Evolutionary conservation across 2,329 filamentous ascomycete species (phyloP).

Genomic region (Cryoendolithus antarcticus): DNA sequence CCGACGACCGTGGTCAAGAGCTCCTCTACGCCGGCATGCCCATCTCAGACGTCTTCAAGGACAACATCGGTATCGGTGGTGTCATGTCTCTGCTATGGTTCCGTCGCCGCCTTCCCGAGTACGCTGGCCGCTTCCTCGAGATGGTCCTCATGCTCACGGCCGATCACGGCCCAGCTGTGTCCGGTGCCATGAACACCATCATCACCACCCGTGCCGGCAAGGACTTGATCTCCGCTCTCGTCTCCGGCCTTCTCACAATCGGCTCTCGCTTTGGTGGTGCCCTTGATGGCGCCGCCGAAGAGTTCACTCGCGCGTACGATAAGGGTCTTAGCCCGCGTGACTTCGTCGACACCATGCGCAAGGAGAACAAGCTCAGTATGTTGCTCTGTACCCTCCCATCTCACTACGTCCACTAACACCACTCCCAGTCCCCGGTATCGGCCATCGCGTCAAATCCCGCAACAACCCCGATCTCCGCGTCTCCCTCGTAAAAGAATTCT

Average conservation of each 20-base stretch:
- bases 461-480: constrained; percentile 99
- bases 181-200: constrained; percentile 99
- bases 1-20: constrained; percentile 98
- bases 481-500: constrained; percentile 98
- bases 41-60: constrained; percentile 98
- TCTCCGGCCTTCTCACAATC: constrained; percentile 94
- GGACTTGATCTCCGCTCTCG: constrained; percentile 90
- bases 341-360: constrained; percentile 97
- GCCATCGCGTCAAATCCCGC: constrained; percentile 97
- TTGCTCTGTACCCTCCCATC: constrained; percentile 10
- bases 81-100: constrained; percentile 99
- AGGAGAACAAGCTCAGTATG: constrained; percentile 96
- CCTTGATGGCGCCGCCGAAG: constrained; percentile 91
- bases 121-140: constrained; percentile 97
- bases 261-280: constrained; percentile 98
- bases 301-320: constrained; percentile 97
- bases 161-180: constrained; percentile 96
- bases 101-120: constrained; percentile 88
- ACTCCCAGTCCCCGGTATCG: constrained; percentile 72
- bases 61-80: constrained; percentile 98
- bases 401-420: constrained; percentile 16
- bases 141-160: constrained; percentile 99
- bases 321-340: constrained; percentile 97
- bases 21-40: constrained; percentile 98
- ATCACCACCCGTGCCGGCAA: constrained; percentile 99